Base-by-base conservation (phyloP, 1,284 basidiomycete genomes). In the Xerocomus amazonicus region DNA sequence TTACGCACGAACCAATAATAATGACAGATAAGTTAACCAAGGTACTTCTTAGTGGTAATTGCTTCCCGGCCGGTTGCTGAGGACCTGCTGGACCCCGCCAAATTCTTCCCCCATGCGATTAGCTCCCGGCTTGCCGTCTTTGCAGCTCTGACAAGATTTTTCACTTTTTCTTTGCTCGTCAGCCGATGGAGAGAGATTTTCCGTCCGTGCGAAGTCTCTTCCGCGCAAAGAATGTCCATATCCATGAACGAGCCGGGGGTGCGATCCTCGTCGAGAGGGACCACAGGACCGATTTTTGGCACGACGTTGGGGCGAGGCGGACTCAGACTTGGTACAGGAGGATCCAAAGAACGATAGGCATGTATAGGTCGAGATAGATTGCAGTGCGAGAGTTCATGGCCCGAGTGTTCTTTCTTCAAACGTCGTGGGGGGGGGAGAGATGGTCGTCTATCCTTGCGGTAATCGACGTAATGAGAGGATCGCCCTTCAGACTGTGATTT, bases 191-290 rank as follows among this genome's bases (percentile, higher is more conserved):
- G 37, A 42, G 65, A 54, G n/a, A 29, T 3, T 31, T 37, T 55
- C n/a, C 38, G 54, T 32, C 62, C 51, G 17, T 31, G 46, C 31
- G 29, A 38, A n/a, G 46, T 29, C 32, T 48, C 45, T 14, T 40
- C 48, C 16, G 27, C 3, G 10, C 41, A 51, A 29, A 60, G 54
- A 49, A 61, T 51, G 29, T 70, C 68, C 64, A 66, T 66, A 26
- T 66, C 64, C 66, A 66, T 70, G 51, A 66, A 66, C 4, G 64
- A 66, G 27, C 46, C 39, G 2, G 62, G 63, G 4, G 50, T 52
- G 26, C 27, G 46, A 40, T 48, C 40, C 33, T 53, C 41, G 32
- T 49, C 43, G 36, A 43, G 37, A 16, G 46, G 23, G 7, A 26
- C 43, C 3, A 17, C 26, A 12, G 46, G 29, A 10, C 5, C 43